Evolutionary conservation across 169 alveolate species (phyloP).

Genomic region (Eimeria falciformis): DNA sequence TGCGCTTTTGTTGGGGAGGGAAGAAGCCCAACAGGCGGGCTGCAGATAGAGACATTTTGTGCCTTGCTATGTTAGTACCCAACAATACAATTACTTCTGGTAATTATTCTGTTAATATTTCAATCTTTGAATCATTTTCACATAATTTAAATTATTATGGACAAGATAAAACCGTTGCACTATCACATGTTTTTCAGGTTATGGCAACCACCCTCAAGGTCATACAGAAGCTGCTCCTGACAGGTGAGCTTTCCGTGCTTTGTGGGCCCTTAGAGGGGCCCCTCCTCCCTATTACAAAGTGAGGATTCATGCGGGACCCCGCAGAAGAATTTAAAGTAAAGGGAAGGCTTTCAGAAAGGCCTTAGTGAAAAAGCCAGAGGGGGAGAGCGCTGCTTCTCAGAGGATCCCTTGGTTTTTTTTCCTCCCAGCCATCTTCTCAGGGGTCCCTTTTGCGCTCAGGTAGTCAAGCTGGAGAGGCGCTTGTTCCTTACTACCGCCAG

Average conservation of each 20-base stretch:
- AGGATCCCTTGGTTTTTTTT: too few species aligned
- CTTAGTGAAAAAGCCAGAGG: not conserved
- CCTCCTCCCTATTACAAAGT: not conserved
- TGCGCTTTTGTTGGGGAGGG: not conserved
- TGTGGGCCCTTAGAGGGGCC: not conserved
- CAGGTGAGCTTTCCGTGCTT: constrained; percentile 29
- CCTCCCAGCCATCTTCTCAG: not conserved
- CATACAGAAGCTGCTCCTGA: constrained; percentile 65
- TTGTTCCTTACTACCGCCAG: constrained; percentile 96
- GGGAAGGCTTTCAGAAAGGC: not conserved
- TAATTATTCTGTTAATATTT: too few species aligned
- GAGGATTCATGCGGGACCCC: too few species aligned
- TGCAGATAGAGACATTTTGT: too few species aligned
- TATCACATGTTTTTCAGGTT: constrained; percentile 4
- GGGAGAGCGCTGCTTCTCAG: not conserved
- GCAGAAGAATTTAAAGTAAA: too few species aligned
- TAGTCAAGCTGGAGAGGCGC: constrained; percentile 94
- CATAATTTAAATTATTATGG: too few species aligned
- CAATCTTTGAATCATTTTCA: too few species aligned
- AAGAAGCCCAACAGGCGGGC: too few species aligned
- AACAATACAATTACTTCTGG: too few species aligned
- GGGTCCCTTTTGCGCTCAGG: constrained; percentile 62
- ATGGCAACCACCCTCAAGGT: constrained; percentile 76
- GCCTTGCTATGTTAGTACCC: too few species aligned
- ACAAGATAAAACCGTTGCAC: too few species aligned